Conservation (phyloP, 176 grass and related monocot genomes). For the Lolium rigidum region DNA sequence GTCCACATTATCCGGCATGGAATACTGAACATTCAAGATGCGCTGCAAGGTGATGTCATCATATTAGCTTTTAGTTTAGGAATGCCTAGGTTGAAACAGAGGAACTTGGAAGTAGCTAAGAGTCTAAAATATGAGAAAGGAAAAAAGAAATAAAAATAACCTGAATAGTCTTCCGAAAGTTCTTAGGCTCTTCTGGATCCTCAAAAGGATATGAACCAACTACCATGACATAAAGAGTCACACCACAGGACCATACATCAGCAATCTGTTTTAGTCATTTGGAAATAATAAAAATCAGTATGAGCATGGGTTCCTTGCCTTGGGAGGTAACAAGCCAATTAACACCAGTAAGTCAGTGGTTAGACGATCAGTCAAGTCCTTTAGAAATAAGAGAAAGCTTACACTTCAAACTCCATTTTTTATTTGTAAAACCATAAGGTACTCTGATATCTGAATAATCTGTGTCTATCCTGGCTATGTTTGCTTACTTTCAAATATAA, state of each 20-base stretch:
- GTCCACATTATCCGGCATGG: constrained; percentile 75
- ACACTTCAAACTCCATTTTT: too few species aligned
- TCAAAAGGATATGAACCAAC: constrained; percentile 88
- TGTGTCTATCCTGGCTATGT: background rate
- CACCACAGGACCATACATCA: constrained; percentile 87
- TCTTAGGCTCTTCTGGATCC: constrained; percentile 82
- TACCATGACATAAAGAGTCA: constrained; percentile 83
- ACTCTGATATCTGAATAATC: background rate
- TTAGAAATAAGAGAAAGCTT: constrained; percentile 8
- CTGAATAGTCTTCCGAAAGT: constrained; percentile 77
- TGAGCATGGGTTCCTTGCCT: background rate
- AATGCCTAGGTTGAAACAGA: background rate
- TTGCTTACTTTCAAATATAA: constrained; percentile 1
- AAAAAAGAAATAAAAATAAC: constrained; percentile 40
- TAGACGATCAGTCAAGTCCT: background rate
- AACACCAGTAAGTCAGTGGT: background rate
- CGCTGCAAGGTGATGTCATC: constrained; percentile 54
- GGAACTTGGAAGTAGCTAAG: constrained; percentile 16
- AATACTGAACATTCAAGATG: constrained; percentile 76
- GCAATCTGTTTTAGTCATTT: constrained; percentile 64
- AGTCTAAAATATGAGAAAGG: background rate
- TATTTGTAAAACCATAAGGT: background rate
- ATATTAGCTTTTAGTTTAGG: constrained; percentile 29
- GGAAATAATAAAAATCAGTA: constrained; percentile 22
- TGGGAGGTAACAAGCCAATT: background rate